Evolutionary conservation across 257 asterid species (phyloP), one percentile per base, ranked within the genome.

Genomic region (Solanum paucissectum): DNA sequence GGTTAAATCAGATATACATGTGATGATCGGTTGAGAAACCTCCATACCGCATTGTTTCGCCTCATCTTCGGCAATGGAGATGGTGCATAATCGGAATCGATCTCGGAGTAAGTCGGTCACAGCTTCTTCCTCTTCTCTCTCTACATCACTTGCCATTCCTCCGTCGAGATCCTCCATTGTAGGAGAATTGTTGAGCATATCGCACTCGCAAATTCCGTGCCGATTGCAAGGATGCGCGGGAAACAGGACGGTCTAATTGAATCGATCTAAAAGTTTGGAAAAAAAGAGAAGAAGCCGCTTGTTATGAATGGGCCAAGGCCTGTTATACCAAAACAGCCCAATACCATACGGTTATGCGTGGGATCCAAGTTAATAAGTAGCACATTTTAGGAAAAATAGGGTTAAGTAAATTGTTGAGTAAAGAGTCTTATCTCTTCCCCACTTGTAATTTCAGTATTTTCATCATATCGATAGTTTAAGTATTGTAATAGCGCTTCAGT

Each of bases 1-100:
- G 89, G 98, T 98, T 89, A 95, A 89, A 90, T 95, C 96, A 44
- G 98, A 94, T 86, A 97, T 52, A 75, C 98, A 97, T 11, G 98
- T 88, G 94, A 94, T 90, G 87, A 97, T 94, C 7, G 98, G 95
- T 89, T 90, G 96, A 87, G 98, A 95, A 90, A 95, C 88, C 88
- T 93, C 98, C 98, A 97, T 91, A 75, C 93, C 96, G 71, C 85
- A 91, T 91, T 90, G 92, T 90, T 95, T 95, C 33, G 98, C 98
- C 95, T 96, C 95, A 74, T 95, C 93, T 86, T 97, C 98, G 76
- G 98, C 98, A 83, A 96, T 91, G 87, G 95, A 86, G 90, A 96
- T 94, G 46, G 98, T 91, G 90, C 92, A 92, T 85, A 96, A 95
- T 20, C 99, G 95, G 83, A 97, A 96, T 89, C 98, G 94, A 88